A percentile compares a stretch with the other conserved stretches of the same genome.
Evolutionary conservation across 2,329 filamentous ascomycete genomes (phyloP).

Genomic region (Lecanicillium sp.): DNA sequence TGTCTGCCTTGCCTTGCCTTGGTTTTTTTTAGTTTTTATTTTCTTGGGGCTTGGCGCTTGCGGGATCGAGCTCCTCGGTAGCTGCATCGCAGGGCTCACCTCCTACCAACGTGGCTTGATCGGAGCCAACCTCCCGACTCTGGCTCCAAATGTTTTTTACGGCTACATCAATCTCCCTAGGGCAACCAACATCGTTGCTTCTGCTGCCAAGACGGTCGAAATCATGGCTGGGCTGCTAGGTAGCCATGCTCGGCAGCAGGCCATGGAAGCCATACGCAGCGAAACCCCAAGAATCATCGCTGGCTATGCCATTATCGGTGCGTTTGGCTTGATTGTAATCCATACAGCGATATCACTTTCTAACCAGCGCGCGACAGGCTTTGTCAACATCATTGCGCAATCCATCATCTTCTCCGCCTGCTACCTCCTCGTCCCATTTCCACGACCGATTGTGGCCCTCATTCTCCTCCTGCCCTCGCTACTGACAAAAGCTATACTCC

Average conservation of each 20-base stretch:
- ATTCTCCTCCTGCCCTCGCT: slow-evolving; percentile 23
- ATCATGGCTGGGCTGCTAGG: too few species aligned
- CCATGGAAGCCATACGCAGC: slow-evolving; percentile 3
- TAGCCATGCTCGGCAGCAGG: slow-evolving; percentile 3
- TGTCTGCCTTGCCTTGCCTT: too few species aligned
- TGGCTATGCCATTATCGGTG: slow-evolving; percentile 7
- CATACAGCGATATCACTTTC: neutral
- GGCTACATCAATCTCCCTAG: too few species aligned
- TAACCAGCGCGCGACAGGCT: slow-evolving; percentile 14
- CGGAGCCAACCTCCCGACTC: too few species aligned
- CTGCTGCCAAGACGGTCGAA: too few species aligned
- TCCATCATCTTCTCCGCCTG: slow-evolving; percentile 22
- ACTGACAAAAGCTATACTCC: slow-evolving; percentile 18
- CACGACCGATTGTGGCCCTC: slow-evolving; percentile 21
- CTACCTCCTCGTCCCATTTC: slow-evolving; percentile 26
- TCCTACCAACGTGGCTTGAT: too few species aligned
- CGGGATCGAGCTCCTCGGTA: too few species aligned
- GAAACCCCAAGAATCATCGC: slow-evolving; percentile 7
- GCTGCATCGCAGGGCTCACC: too few species aligned
- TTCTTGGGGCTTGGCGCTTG: too few species aligned
- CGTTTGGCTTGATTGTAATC: neutral
- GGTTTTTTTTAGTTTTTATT: too few species aligned
- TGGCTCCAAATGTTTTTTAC: too few species aligned
- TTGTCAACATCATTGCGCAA: slow-evolving; percentile 21
- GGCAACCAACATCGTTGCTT: too few species aligned